phyloP scores from a whole-genome alignment of 441 rosid genomes.

The Iberis amara region DNA sequence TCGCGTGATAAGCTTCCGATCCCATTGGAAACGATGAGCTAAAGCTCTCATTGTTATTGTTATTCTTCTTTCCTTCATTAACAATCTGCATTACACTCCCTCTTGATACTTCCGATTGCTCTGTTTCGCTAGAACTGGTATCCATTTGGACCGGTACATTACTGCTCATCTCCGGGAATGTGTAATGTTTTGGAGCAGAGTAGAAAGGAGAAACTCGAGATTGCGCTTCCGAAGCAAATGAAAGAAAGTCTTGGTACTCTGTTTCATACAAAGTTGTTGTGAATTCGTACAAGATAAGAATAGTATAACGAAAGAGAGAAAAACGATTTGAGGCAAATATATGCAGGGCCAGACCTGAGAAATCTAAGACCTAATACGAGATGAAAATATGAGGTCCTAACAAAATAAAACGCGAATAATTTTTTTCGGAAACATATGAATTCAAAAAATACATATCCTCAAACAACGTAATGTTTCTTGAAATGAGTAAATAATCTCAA shows the following conservation, averaged over 20 bases:
- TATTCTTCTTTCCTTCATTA: slow-evolving; percentile 30
- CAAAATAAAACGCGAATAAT: too few species aligned
- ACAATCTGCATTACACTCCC: slow-evolving; percentile 22
- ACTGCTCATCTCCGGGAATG: slow-evolving; percentile 14
- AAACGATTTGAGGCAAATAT: too few species aligned
- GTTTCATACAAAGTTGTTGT: too few species aligned
- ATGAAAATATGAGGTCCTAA: too few species aligned
- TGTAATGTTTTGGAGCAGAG: slow-evolving; percentile 7
- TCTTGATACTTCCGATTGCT: slow-evolving; percentile 16
- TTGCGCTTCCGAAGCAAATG: slow-evolving; percentile 30
- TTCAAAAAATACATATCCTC: too few species aligned
- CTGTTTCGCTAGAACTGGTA: slow-evolving; percentile 25
- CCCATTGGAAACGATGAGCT: slow-evolving; percentile 36
- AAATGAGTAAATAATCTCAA: too few species aligned
- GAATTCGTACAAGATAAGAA: too few species aligned
- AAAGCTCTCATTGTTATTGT: slow-evolving; percentile 22
- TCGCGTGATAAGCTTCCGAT: slow-evolving; percentile 28
- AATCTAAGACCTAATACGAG: too few species aligned
- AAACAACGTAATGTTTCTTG: too few species aligned
- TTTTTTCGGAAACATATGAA: too few species aligned
- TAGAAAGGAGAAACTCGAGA: slow-evolving; percentile 18
- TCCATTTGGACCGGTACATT: slow-evolving; percentile 20
- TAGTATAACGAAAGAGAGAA: too few species aligned
- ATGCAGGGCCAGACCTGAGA: too few species aligned
- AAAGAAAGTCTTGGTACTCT: slow-evolving; percentile 29